Base-by-base conservation (phyloP, 495 filamentous ascomycete genomes). In the Aspergillus bertholletiae region DNA sequence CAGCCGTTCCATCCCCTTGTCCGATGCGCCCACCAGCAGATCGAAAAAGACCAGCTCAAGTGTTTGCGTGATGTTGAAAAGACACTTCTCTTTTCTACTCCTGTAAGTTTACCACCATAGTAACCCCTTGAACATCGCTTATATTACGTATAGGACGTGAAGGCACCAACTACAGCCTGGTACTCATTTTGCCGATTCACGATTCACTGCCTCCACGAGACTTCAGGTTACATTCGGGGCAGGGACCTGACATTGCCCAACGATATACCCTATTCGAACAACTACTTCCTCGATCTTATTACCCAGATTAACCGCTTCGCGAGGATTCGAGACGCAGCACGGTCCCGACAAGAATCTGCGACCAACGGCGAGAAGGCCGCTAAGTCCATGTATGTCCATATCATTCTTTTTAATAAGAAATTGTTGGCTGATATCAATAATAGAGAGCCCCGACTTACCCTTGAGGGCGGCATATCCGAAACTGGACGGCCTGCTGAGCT, bases 241-340 rank as follows among this genome's bases (percentile, higher is more conserved):
- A 82, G 82, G 56, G 93, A 97, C 68, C 85, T 88, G 65, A 87
- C 85, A 41, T 81, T 88, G 57, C 87, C 89, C 39, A 72, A 83
- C 67, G 93, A 97, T 67, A 84, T 85, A 53, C 90, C 89, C 30
- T 97, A 96, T 75, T 90, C 83, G 81, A 88, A 85, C 78, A 85
- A 85, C 56, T 97, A 97, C 76, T 96, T 96, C 63, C 84, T 96
- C 65, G 93, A 97, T 76, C 86, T 96, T 51, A 80, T 92, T 64
- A 88, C 89, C 60, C 90, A 96, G 83, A 87, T 89, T 51, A 82
- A 82, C 62, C 81, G 84, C 51, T 88, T 89, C 79, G 87, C 87
- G 46, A 70, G 73, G 12, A 75, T 79, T 66, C 75, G 87, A 63
- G 75, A 77, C n/a, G 79, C 75, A 40, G 73, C 74, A 24, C 76